Evolutionary conservation across 2,329 filamentous ascomycete species (phyloP), one percentile per base, ranked within the genome.

Genomic region (Aspergillus hiratsukae): DNA sequence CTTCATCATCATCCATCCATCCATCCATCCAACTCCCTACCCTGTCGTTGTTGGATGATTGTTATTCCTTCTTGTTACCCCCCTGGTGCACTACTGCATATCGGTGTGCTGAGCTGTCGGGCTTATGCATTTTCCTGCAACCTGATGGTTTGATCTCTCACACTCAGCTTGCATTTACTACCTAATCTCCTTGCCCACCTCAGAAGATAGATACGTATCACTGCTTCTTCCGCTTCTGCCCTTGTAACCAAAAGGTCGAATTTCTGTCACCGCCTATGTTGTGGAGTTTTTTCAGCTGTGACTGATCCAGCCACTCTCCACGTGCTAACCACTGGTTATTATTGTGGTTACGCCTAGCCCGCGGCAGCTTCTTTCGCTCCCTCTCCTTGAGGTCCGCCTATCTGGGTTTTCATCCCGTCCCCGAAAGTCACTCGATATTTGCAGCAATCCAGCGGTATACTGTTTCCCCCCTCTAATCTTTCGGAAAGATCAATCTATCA

Each of bases 21-120:
- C 51, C 28, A 52, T 52, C 51, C 37, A 43, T 49, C 19, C 48
- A 40, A 37, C 49, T 10, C 23, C 49, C 52, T 52, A 46, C 49
- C 51, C 27, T 35, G 45, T 56, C 49, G 50, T 55, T 17, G 27
- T 48, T 52, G 31, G 29, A 48, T 31, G 31, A 35, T 35, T 35
- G 31, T 35, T 35, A 37, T 51, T 53, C 48, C 51, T 53, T 50
- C 49, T 55, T 51, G 27, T 58, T 41, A 49, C 43, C 52, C 56
- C 53, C 41, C 48, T 53, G 55, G 55, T 55, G 55, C 43, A 49
- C 50, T 31, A 49, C 29, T 56, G 60, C 58, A 59, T 58, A 58
- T 60, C 57, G 54, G 60, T 63, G 61, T 64, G 61, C 54, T 62
- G 61, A 64, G 58, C 60, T 61, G 59, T 63, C 58, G 61, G 62